phyloP scores from a whole-genome alignment of 768 basidiomycete genomes.

The Leucosporidium scottii region DNA sequence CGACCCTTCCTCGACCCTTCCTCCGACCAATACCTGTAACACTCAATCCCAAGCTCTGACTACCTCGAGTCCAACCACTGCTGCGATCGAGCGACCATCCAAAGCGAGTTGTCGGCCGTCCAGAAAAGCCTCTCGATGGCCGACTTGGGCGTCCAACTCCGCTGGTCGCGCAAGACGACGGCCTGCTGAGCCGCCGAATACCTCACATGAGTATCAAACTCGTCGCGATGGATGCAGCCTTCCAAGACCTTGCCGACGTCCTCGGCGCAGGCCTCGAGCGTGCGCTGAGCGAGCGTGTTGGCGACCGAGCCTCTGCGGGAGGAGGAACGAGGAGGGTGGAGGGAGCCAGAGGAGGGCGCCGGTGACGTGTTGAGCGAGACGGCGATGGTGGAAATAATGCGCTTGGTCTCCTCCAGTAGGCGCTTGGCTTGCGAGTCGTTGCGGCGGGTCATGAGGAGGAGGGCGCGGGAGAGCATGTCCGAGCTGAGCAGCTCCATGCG shows the following conservation, averaged over 20 bases:
- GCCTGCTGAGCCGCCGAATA: constrained; percentile 99
- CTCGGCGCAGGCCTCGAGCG: constrained; percentile 73
- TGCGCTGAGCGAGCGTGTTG: constrained; percentile 38
- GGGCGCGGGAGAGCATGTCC: constrained; percentile 92
- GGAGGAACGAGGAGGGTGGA: neutral
- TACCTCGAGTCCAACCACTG: constrained; percentile 12
- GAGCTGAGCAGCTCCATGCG: constrained; percentile 93
- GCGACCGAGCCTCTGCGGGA: constrained; percentile 8
- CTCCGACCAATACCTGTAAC: no score
- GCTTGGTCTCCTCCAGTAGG: constrained; percentile 58
- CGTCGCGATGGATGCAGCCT: constrained; percentile 78
- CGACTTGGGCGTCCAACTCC: constrained; percentile 86
- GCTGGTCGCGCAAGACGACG: constrained; percentile 91
- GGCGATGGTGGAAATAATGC: constrained; percentile 77
- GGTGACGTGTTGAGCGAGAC: neutral
- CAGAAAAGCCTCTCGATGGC: constrained; percentile 88
- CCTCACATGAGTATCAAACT: constrained; percentile 87
- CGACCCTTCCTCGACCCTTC: no score
- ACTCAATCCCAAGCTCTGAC: no score
- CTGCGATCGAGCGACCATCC: constrained; percentile 49
- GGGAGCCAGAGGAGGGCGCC: neutral
- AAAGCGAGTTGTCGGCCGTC: constrained; percentile 83
- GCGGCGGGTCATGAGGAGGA: constrained; percentile 83
- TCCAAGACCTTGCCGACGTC: constrained; percentile 82
- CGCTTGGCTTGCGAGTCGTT: constrained; percentile 86